Evolutionary conservation across 78 protist genomes (phyloP), one percentile per base, ranked within the genome.

Genomic region (Paulinella micropora): DNA sequence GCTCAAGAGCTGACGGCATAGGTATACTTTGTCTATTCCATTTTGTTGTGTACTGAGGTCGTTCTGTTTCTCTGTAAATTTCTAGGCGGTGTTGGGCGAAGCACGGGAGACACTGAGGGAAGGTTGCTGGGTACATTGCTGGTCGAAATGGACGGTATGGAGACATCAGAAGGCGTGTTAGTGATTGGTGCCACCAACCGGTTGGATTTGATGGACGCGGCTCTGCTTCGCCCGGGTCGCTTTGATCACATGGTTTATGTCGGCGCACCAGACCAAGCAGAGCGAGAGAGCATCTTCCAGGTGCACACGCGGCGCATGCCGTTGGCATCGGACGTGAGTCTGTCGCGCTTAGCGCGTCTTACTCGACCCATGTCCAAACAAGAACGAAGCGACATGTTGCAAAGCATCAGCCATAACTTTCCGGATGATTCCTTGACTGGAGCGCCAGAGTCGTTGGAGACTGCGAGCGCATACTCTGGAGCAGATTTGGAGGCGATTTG

Each of bases 121-220:
- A 97, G 98, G 23, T 93, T 98, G 28, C 94, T 98, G 79, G 96
- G 97, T 89, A 98, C 97, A 77, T 64, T 98, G 64, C 94, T 98
- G 23, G 96, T 93, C 1, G 99, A 97, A 90, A 96, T 98, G 98
- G 99, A 98, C 91, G 99, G 99, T 69, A 92, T 91, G 89, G 91
- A 91, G 40, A 87, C 89, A 37, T 86, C 87, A 85, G n/a, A 34
- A 34, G 93, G 95, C 15, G 96, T 97, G 35, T 93, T 97, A 31
- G 98, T 97, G 1, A 38, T 97, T 1, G 99, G 98, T 0, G 98
- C 96, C 1, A 97, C 99, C 39, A 97, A 97, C 92, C 67, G 98
- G 15, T 89, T 89, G 2, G 93, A 91, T 79, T 89, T 94, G 28
- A 87, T 97, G 36, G 99, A 96, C 85, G 38, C 89, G 23, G 99